A percentile compares a stretch with the other conserved stretches of the same genome.
phyloP scores from a whole-genome alignment of 2,329 filamentous ascomycete species.

The Grosmannia serpens region DNA sequence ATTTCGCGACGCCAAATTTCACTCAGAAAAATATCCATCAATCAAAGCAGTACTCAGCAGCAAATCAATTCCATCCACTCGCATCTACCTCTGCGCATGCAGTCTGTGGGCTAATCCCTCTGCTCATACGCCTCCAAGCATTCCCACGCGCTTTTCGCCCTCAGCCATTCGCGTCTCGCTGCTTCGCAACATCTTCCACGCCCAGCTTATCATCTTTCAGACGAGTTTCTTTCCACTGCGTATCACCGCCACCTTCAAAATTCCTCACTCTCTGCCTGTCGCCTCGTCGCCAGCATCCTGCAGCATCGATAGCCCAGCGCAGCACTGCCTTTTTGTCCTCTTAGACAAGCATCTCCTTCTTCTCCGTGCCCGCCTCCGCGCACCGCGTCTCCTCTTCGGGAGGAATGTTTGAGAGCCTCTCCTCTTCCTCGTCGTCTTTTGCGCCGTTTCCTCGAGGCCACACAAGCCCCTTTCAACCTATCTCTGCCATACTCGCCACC shows the following conservation, averaged over 20 bases:
- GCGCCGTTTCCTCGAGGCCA: neutral
- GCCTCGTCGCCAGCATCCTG: too few relatives aligned
- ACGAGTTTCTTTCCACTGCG: too few relatives aligned
- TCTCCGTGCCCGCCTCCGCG: neutral
- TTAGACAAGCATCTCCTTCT: too few relatives aligned
- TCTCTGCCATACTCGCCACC: slow-evolving; percentile 13
- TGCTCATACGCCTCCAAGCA: too few relatives aligned
- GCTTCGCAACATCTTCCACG: too few relatives aligned
- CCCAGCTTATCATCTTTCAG: too few relatives aligned
- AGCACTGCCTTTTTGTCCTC: too few relatives aligned
- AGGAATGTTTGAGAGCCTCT: neutral
- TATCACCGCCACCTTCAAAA: too few relatives aligned
- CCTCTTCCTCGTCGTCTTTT: neutral
- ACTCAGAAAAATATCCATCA: slow-evolving; percentile 1
- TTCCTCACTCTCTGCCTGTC: neutral
- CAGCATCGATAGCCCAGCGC: too few relatives aligned
- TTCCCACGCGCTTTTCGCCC: too few relatives aligned
- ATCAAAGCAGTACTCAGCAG: neutral
- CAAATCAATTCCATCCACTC: neutral
- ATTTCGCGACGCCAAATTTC: slow-evolving; percentile 6
- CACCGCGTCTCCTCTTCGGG: neutral
- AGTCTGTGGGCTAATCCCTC: neutral
- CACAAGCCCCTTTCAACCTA: neutral
- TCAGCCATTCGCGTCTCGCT: neutral
- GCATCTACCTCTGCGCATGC: neutral